Evolutionary conservation across 2,329 filamentous ascomycete genomes (phyloP), one percentile per base, ranked within the genome.

Genomic region (Fusarium globosum): DNA sequence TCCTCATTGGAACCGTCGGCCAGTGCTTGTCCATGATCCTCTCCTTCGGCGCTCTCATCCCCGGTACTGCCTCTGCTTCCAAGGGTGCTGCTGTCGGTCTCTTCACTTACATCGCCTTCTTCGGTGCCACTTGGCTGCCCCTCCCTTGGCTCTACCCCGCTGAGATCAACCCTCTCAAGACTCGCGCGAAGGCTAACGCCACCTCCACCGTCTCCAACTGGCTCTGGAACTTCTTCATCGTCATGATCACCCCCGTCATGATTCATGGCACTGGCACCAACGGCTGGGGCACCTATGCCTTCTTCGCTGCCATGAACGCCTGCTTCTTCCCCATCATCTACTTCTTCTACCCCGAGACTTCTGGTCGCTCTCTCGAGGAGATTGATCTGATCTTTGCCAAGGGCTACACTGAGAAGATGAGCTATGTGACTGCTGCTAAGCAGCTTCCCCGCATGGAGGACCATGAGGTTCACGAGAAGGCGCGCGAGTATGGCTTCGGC

Each of bases 171-270:
- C 89, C 86, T 0, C 87, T 88, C 36, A 83, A 88, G 38, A 89
- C 89, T 76, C 84, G 88, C 35, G 87, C 87, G 7, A 85, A 85
- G 68, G 86, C 85, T 60, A 89, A 90, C 82, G 88, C 87, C 4
- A 80, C 90, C 11, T 86, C 88, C 3, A 90, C 88, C 0, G 85
- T 87, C 6, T 86, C 85, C 61, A 90, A 91, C 81, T 91, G 89
- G 89, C 82, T 85, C 33, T 93, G 89, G 88, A 92, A 93, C 81
- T 94, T 93, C 83, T 84, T 93, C 74, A 88, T 90, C 71, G 88
- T 90, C 1, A 94, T 94, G 85, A 93, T 94, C 83, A 94, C 92
- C 0, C 91, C 92, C 1, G 93, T 93, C 79, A 94, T 94, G 42
- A 84, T 92, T 16, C 81, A 87, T 59, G 85, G 87, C 38, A 88